Base-by-base conservation (phyloP, 768 basidiomycete species). In the Panaeolus cyanescens region DNA sequence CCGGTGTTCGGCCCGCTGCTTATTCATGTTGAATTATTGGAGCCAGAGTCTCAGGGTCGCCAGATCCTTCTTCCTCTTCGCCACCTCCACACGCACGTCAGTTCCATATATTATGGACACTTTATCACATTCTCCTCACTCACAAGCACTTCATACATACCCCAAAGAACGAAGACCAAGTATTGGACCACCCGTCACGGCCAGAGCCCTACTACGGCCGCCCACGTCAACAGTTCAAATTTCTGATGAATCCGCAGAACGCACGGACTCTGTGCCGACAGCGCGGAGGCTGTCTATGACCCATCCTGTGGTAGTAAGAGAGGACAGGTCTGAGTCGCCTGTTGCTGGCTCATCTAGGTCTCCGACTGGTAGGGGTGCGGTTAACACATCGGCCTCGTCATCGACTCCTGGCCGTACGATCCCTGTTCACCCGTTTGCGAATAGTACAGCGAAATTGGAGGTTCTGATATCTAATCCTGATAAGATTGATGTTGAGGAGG, bases 401-500 rank as follows among this genome's bases (percentile, higher is more conserved):
- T n/a, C n/a, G n/a, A n/a, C n/a, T n/a, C 8, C 40, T 25, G 30
- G 45, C 12, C 45, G 22, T 28, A 28, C 25, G 1, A 50, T 28
- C 3, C 25, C 25, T 13, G 45, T 50, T 28, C 45, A 50, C 15
- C 45, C 45, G 9, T 50, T 50, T 13, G 45, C 45, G 15, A 50
- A 50, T 13, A 50, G 45, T 28, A 50, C 45, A 4, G 45, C 45
- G 1, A 20, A 50, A 13, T 15, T 50, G 45, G 45, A 50, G 45
- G 45, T 50, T 15, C 22, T 50, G 13, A 50, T 50, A 12, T 50
- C 45, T 3, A 50, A 50, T 28, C 45, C 45, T 4, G 45, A 50
- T 50, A 50, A 50, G 45, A 90, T 91, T 59, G 85, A 90, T 67
- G 72, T 91, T 22, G 87, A 88, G 68, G 88, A 87, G 65, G 90